Percentiles rank a stretch among this genome's conserved stretches.
These are phyloP conservation scores for Fennellomyces sp. DNA, from an alignment of 371 early-diverging fungal genomes.

Conservation along the genomic window DNA sequence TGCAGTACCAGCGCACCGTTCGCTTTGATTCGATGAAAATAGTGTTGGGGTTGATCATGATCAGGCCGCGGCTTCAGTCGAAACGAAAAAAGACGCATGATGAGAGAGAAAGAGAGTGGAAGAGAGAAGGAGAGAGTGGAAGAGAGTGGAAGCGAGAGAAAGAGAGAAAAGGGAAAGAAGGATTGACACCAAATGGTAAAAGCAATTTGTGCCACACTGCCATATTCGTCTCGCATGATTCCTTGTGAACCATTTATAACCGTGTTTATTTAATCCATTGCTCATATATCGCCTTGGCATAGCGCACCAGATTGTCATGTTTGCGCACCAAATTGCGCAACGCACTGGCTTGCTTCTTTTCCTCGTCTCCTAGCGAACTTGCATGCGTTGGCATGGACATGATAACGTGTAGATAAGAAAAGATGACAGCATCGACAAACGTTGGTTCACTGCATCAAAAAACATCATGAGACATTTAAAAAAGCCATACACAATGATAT, in stretches of 20 bases:
- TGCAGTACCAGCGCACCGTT: constrained; percentile 2
- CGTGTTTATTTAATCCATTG: constrained; percentile 25
- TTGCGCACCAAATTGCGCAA: constrained; percentile 50
- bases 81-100: not conserved
- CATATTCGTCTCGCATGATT: not conserved
- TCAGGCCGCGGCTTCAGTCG: not conserved
- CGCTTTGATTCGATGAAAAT: constrained; percentile 3
- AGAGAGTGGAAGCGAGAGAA: not conserved
- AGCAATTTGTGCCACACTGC: not conserved
- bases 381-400: constrained; percentile 40
- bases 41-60: not conserved
- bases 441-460: constrained; percentile 48
- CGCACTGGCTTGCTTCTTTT: constrained; percentile 39
- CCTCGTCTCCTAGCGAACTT: constrained; percentile 30
- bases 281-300: constrained; percentile 45
- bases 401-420: constrained; percentile 63
- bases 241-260: not conserved
- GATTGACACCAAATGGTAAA: not conserved
- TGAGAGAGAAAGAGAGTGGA: not conserved
- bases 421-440: constrained; percentile 59
- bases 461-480: not conserved
- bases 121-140: not conserved
- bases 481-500: not conserved
- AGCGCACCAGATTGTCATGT: constrained; percentile 59
- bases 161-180: no score